Percentiles rank a stretch among this genome's conserved stretches.
Evolutionary conservation across 1,139 yeast genomes (phyloP).

Genomic region (Saccharomyces hybrid): DNA sequence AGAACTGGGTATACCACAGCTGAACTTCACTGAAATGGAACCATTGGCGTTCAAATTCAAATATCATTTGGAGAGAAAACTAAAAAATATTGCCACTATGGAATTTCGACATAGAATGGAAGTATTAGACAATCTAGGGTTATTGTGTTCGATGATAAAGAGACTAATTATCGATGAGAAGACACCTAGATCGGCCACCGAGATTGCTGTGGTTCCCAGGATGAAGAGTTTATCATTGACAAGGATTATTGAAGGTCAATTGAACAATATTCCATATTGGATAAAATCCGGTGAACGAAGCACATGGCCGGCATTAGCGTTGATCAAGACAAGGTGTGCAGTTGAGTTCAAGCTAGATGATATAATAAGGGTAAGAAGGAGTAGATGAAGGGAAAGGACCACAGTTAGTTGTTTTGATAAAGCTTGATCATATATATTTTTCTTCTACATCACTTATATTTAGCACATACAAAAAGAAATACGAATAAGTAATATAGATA

Average conservation of each 20-base stretch:
- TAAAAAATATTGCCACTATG: slow-evolving; percentile 39
- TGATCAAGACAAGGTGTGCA: slow-evolving; percentile 81
- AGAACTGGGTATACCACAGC: slow-evolving; percentile 24
- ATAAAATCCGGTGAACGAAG: slow-evolving; percentile 83
- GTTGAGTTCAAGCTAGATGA: slow-evolving; percentile 86
- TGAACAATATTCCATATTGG: slow-evolving; percentile 82
- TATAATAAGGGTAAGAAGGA: slow-evolving; percentile 32
- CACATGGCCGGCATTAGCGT: slow-evolving; percentile 86
- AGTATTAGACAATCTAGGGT: slow-evolving; percentile 68
- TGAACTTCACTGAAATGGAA: slow-evolving; percentile 35
- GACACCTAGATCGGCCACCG: slow-evolving; percentile 66
- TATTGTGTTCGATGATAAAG: slow-evolving; percentile 62
- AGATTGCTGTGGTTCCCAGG: slow-evolving; percentile 87
- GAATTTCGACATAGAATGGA: slow-evolving; percentile 82
- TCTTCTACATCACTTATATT: background rate
- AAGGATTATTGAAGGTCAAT: slow-evolving; percentile 41
- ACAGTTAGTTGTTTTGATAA: background rate
- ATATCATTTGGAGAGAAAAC: slow-evolving; percentile 34
- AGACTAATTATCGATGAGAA: slow-evolving; percentile 82
- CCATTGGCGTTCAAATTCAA: slow-evolving; percentile 39
- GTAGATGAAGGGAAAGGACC: slow-evolving; percentile 24
- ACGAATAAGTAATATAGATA: background rate
- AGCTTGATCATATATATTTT: no score
- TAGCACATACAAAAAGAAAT: background rate
- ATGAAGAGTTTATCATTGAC: slow-evolving; percentile 69